Percentiles rank a stretch among this genome's conserved stretches.
phyloP scores from a whole-genome alignment of 257 asterid species.

The Ophiorrhiza pumila region DNA sequence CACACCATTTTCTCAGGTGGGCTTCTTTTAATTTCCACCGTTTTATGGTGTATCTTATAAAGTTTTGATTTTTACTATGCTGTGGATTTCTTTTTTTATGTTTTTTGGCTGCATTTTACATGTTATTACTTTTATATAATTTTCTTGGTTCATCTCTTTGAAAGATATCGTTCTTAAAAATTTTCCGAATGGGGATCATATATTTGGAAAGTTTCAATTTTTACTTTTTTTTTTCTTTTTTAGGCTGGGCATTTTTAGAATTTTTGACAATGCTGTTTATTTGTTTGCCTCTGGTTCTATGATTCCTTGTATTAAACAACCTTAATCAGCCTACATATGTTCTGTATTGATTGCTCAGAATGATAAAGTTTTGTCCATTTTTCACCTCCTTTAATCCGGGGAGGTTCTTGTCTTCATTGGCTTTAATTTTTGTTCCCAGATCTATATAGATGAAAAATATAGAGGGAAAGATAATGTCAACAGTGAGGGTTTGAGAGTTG shows the following conservation, averaged over 20 bases:
- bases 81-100: no score
- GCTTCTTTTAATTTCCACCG: slow-evolving; percentile 10
- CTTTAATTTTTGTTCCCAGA: slow-evolving; percentile 12
- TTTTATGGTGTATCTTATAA: background rate
- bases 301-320: background rate
- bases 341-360: background rate
- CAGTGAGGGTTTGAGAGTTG: background rate
- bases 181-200: background rate
- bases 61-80: background rate
- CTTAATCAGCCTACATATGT: background rate
- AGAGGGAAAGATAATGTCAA: background rate
- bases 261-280: background rate
- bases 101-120: background rate
- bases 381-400: background rate
- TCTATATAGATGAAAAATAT: background rate
- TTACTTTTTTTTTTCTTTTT: background rate
- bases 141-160: background rate
- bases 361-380: background rate
- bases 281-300: background rate
- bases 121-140: background rate
- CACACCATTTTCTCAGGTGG: slow-evolving; percentile 26
- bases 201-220: slow-evolving; percentile 5
- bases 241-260: background rate
- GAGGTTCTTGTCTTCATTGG: slow-evolving; percentile 4
- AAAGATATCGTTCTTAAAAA: background rate